These are phyloP conservation scores for Arxiozyma bovina DNA, from an alignment of 1,139 yeast genomes.

Conservation along the genomic window DNA sequence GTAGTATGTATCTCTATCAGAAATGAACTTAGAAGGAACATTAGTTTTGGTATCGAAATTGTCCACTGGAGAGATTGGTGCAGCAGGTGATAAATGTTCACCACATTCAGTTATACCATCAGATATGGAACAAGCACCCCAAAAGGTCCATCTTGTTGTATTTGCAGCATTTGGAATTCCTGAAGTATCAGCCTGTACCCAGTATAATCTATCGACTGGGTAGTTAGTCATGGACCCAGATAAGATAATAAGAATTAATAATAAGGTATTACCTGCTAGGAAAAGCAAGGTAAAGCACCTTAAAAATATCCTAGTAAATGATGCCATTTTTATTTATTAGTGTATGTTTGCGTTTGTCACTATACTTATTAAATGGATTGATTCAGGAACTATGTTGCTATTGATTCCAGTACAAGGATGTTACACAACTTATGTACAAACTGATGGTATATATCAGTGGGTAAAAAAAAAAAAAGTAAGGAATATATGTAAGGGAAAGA, in stretches of 20 bases:
- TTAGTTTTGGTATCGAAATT: slow-evolving; percentile 49
- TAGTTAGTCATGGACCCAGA: slow-evolving; percentile 54
- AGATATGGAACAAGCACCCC: slow-evolving; percentile 57
- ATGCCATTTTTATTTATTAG: neutral
- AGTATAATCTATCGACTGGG: slow-evolving; percentile 61
- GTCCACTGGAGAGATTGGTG: slow-evolving; percentile 66
- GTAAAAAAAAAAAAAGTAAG: neutral
- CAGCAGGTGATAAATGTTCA: slow-evolving; percentile 43
- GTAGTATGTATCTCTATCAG: slow-evolving; percentile 51
- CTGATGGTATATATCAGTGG: no score
- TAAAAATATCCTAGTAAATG: neutral
- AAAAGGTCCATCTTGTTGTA: slow-evolving; percentile 65
- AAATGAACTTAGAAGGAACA: slow-evolving; percentile 51
- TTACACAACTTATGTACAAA: neutral
- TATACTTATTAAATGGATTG: neutral
- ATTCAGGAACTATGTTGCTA: neutral
- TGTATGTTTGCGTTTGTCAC: neutral
- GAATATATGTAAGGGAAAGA: neutral
- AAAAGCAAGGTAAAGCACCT: slow-evolving; percentile 21
- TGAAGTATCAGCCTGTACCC: slow-evolving; percentile 64
- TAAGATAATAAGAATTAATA: slow-evolving; percentile 52
- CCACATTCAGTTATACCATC: slow-evolving; percentile 28
- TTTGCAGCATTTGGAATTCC: slow-evolving; percentile 46
- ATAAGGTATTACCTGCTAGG: slow-evolving; percentile 39
- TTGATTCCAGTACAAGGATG: neutral